Evolutionary conservation across 129 eudicot genomes (phyloP).

Genomic region (Flaveria ramosissima): DNA sequence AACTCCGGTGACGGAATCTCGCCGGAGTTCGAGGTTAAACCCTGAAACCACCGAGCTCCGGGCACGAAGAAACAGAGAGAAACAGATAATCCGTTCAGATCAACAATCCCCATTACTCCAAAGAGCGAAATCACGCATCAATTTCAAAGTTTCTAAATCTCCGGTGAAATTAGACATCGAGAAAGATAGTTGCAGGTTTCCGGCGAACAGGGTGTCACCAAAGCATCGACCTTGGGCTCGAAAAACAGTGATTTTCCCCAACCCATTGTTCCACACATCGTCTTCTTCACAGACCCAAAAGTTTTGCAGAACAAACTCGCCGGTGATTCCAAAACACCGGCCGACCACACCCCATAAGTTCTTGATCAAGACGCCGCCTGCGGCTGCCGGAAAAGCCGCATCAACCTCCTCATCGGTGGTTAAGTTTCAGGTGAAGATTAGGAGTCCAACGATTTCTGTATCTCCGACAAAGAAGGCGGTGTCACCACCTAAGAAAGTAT

Average conservation of each 20-base stretch:
- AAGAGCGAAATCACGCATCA: constrained; percentile 75
- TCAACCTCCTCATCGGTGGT: constrained; percentile 45
- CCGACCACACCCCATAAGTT: constrained; percentile 85
- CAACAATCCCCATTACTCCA: constrained; percentile 47
- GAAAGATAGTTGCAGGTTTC: constrained; percentile 52
- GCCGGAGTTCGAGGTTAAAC: constrained; percentile 44
- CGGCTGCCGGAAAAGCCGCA: constrained; percentile 14
- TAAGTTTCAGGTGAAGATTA: constrained; percentile 57
- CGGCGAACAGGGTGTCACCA: constrained; percentile 83
- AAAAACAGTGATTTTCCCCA: constrained; percentile 85
- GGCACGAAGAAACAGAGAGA: constrained; percentile 68
- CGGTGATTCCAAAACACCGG: constrained; percentile 47
- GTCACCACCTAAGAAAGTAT: constrained; percentile 16
- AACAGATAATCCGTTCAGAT: constrained; percentile 52
- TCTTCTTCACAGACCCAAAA: constrained; percentile 47
- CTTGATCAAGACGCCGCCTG: constrained; percentile 60
- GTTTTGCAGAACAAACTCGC: constrained; percentile 59
- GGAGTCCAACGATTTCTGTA: constrained; percentile 47
- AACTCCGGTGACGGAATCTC: constrained; percentile 59
- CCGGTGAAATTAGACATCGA: constrained; percentile 43
- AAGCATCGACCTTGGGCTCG: constrained; percentile 82
- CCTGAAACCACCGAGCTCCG: constrained; percentile 59
- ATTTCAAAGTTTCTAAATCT: constrained; percentile 65
- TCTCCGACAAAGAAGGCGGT: constrained; percentile 57
- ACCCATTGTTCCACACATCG: constrained; percentile 76